Evolutionary conservation across 345 rosid species (phyloP).

Genomic region (Gossypium turneri): DNA sequence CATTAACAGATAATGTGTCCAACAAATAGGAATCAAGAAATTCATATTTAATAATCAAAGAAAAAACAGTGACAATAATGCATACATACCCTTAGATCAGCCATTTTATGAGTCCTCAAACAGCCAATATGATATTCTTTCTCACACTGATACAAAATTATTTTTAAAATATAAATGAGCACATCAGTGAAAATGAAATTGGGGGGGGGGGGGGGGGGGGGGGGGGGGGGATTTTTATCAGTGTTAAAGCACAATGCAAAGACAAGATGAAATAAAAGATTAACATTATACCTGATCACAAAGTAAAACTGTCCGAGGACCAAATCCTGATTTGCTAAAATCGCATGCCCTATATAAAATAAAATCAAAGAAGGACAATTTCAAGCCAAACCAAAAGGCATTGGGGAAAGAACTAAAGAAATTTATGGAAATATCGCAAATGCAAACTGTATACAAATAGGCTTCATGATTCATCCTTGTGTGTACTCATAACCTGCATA

Average conservation of each 20-base stretch:
- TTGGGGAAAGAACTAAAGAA: not conserved
- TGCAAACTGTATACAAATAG: not conserved
- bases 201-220: too few relatives aligned
- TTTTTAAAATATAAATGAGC: not conserved
- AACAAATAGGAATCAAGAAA: not conserved
- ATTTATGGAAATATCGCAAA: not conserved
- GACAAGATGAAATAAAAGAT: conserved; percentile 5
- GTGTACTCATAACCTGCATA: conserved; percentile 65
- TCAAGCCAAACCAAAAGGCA: conserved; percentile 12
- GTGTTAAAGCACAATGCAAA: not conserved
- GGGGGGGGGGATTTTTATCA: not conserved
- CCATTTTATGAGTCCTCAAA: conserved; percentile 73
- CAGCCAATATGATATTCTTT: conserved; percentile 88
- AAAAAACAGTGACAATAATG: conserved; percentile 1
- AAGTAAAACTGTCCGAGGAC: conserved; percentile 85
- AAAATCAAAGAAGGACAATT: not conserved
- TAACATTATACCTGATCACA: conserved; percentile 84
- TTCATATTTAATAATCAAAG: not conserved
- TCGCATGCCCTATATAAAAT: conserved; percentile 60
- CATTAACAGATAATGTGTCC: conserved; percentile 1
- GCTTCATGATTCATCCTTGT: conserved; percentile 13
- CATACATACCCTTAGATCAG: conserved; percentile 65
- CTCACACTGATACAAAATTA: conserved; percentile 62
- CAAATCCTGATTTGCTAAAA: conserved; percentile 88
- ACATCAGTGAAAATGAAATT: conserved; percentile 4